A percentile compares a stretch with the other conserved stretches of the same genome.
These are phyloP conservation scores for Vigna hirtella DNA, from an alignment of 306 rosid genomes.

Conservation along the genomic window DNA sequence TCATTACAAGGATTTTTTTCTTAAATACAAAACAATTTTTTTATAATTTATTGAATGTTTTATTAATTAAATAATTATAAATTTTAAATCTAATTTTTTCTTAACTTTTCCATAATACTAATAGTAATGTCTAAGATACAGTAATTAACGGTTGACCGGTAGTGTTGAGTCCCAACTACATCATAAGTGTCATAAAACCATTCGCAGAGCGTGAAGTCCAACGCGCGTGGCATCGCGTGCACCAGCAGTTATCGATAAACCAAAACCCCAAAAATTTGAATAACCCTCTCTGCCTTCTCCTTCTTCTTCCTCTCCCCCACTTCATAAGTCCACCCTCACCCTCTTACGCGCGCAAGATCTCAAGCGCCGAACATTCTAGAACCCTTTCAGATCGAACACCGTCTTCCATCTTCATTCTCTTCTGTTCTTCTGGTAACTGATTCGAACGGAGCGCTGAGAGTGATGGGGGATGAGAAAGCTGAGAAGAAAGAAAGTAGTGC, in stretches of 20 bases:
- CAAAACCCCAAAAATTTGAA: neutral
- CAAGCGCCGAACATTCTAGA: neutral
- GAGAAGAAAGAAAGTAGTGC: constrained; percentile 58
- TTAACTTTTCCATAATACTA: no score
- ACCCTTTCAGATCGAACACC: neutral
- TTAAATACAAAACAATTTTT: no score
- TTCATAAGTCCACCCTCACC: neutral
- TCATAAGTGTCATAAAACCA: neutral
- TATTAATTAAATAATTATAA: no score
- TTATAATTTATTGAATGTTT: no score
- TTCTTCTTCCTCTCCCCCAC: neutral
- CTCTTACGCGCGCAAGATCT: neutral
- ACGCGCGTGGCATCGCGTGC: neutral
- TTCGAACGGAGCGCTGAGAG: no score
- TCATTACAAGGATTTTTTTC: no score
- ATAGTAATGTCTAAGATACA: neutral
- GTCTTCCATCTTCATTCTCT: neutral
- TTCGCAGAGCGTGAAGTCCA: neutral
- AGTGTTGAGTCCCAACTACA: neutral
- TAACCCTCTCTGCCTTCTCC: neutral
- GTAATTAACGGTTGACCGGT: neutral
- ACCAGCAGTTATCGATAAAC: neutral
- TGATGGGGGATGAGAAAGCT: constrained; percentile 73
- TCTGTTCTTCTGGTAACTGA: neutral
- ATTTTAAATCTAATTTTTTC: no score